Base-by-base conservation (phyloP, 768 basidiomycete genomes). In the Boletus huronensis region DNA sequence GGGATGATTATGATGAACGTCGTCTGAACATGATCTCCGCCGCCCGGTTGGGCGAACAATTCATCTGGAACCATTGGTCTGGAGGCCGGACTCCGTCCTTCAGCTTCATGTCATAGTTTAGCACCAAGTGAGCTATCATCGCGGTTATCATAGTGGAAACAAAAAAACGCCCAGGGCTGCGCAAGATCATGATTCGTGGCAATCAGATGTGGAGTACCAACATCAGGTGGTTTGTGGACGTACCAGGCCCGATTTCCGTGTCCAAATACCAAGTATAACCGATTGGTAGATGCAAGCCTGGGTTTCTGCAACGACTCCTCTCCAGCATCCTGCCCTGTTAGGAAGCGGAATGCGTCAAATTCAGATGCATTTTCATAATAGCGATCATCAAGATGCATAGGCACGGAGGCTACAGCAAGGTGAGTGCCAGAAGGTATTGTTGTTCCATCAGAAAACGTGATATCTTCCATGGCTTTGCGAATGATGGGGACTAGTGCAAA, bases 81-180 rank as follows among this genome's bases (percentile, higher is more conserved):
- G 65, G 60, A 8, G 77, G 75, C 19, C 70, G 64, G 32, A 66
- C 63, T 41, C 71, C 71, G 29, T 70, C 70, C 41, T 73, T 68
- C 32, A 74, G 53, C 44, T 67, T 67, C 34, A 77, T 63, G 54
- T 77, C 77, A 61, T 77, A 77, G 54, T 70, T 67, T 50, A 74
- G 49, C 13, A 77, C 64, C 54, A 78, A 56, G 53, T 75, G 65
- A 28, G 77, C 77, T 63, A 76, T 64, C 59, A 74, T 70, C 1
- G 70, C 64, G 29, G 77, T 77, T 63, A 77, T 63, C 62, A 68
- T 61, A 25, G 70, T 69, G 5, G 74, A 73, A 26, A 66, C 74
- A 53, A 78, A 77, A 59, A 75, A 76, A 10, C 77, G 69, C 5
- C 77, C 76, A 4, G 76, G 76, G 53, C 75, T 77, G 52, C 16